phyloP scores from a whole-genome alignment of 148 eudicot species.

The Fagopyrum esculentum region DNA sequence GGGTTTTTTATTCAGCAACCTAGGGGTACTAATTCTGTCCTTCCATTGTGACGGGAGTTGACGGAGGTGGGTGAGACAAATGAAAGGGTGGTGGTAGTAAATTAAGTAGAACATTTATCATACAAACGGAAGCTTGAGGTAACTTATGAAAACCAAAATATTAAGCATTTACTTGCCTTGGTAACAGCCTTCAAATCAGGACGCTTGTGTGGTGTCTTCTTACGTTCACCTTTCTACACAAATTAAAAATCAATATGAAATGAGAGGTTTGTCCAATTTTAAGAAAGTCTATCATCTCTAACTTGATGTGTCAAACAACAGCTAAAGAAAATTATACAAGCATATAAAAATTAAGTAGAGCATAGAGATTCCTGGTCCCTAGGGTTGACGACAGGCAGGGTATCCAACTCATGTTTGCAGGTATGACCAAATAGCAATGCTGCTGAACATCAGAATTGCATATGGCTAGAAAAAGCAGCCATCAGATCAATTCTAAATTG shows the following conservation, averaged over 20 bases:
- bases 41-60: background rate
- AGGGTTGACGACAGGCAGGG: background rate
- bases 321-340: background rate
- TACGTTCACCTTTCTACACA: constrained; percentile 15
- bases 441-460: background rate
- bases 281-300: background rate
- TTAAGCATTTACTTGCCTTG: constrained; percentile 20
- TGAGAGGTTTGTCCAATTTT: background rate
- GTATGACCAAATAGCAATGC: background rate
- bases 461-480: background rate
- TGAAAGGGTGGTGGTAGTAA: background rate
- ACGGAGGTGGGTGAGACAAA: background rate
- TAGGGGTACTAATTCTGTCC: background rate
- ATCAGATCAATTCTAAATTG: background rate
- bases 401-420: background rate
- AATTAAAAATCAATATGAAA: background rate
- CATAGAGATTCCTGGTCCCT: background rate
- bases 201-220: constrained; percentile 30
- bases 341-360: background rate
- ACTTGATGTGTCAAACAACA: background rate
- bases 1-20: background rate
- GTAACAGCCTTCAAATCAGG: constrained; percentile 38
- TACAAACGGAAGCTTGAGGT: background rate
- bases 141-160: background rate
- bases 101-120: background rate